Evolutionary conservation across 495 filamentous ascomycete species (phyloP).

Genomic region (Oleoguttula mirabilis): DNA sequence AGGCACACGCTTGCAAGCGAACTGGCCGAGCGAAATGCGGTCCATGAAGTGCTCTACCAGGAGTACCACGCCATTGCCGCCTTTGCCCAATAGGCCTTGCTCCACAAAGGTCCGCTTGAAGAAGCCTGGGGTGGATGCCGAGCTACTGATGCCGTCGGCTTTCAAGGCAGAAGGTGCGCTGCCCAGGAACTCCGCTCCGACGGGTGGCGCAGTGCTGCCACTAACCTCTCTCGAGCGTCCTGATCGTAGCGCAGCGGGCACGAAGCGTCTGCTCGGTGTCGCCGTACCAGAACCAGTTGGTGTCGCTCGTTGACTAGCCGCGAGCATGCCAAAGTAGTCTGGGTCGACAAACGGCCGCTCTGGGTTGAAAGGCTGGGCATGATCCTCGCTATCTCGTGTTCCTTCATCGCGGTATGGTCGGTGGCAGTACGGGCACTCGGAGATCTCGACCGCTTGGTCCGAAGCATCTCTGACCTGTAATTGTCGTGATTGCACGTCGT

Average conservation of each 20-base stretch:
- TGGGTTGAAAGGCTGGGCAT: slow-evolving; percentile 22
- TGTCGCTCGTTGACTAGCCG: slow-evolving; percentile 36
- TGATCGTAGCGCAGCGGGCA: slow-evolving; percentile 22
- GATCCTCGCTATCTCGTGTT: slow-evolving; percentile 18
- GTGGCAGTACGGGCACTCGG: slow-evolving; percentile 80
- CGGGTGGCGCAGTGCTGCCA: slow-evolving; percentile 11
- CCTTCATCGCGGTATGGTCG: slow-evolving; percentile 53
- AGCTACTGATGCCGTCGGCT: slow-evolving; percentile 59
- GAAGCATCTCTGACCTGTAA: slow-evolving; percentile 62
- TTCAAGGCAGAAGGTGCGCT: slow-evolving; percentile 36
- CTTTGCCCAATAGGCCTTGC: slow-evolving; percentile 71
- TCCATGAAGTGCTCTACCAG: slow-evolving; percentile 85
- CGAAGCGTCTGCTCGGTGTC: slow-evolving; percentile 37
- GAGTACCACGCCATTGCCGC: slow-evolving; percentile 88
- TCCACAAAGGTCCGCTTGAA: slow-evolving; percentile 86
- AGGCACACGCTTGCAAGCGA: slow-evolving; percentile 93
- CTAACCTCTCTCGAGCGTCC: slow-evolving; percentile 24
- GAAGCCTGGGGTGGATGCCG: slow-evolving; percentile 82
- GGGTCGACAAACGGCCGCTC: slow-evolving; percentile 69
- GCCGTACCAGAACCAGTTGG: slow-evolving; percentile 28
- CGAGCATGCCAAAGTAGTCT: slow-evolving; percentile 88
- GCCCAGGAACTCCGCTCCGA: slow-evolving; percentile 42
- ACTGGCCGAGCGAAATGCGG: slow-evolving; percentile 72
- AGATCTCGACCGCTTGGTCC: slow-evolving; percentile 39
- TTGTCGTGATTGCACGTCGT: slow-evolving; percentile 72